Evolutionary conservation across 345 rosid species (phyloP).

Genomic region (Eucalyptus cladocalyx): DNA sequence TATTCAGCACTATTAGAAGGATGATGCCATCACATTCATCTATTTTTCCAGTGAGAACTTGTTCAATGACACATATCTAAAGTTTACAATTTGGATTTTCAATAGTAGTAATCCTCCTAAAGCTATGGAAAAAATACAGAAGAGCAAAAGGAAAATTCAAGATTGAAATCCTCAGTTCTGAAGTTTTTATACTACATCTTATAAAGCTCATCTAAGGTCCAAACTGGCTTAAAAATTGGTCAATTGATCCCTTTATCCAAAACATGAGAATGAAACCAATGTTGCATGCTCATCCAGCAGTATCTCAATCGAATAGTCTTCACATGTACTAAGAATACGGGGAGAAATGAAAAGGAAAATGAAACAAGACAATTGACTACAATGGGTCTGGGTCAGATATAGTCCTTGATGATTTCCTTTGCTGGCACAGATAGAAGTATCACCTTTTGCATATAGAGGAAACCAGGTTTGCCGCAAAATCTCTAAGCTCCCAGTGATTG

Average conservation of each 20-base stretch:
- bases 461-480: conserved; percentile 74
- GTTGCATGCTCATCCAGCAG: neutral
- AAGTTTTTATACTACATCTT: neutral
- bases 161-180: neutral
- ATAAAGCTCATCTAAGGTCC: neutral
- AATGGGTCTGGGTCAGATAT: neutral
- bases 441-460: conserved; percentile 92
- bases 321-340: neutral
- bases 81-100: neutral
- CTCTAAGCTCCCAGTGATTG: conserved; percentile 98
- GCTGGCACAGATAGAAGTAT: neutral
- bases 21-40: neutral
- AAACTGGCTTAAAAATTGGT: neutral
- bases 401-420: neutral
- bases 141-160: neutral
- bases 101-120: neutral
- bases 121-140: neutral
- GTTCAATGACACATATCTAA: neutral
- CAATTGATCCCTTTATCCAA: neutral
- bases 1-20: neutral
- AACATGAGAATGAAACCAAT: neutral
- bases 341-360: neutral
- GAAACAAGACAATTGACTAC: neutral
- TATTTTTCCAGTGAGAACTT: neutral
- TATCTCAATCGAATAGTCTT: neutral